Base-by-base conservation (phyloP, 495 filamentous ascomycete species). In the Neurospora sp. region DNA sequence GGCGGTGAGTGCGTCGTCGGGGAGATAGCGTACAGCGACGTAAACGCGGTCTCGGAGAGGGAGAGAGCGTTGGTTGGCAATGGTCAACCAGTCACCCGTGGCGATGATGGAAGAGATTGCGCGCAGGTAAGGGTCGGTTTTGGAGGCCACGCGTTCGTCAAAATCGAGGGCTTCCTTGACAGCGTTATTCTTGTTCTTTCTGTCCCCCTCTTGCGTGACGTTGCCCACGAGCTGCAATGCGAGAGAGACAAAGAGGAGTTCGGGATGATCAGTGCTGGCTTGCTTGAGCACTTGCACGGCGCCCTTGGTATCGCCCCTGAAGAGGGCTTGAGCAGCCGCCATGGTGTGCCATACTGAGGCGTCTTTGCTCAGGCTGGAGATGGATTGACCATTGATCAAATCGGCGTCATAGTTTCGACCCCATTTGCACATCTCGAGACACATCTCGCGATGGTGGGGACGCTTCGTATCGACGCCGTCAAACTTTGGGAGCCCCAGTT, bases 31-130 rank as follows among this genome's bases (percentile, higher is more conserved):
- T 38, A 98, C 82, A 0, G 96, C 96, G 10, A 98, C 90, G 38
- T 91, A 93, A 44, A 96, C 86, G 14, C 96, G 93, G 74, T 97
- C 93, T 53, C 88, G 88, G 16, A 98, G 86, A 1, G 96, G 93
- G 0, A 99, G 87, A 40, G 93, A 93, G 4, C 86, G 84, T 79
- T 98, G 94, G 69, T 92, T 87, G 71, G 93, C 88, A 27, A 98
- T 93, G 12, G 88, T 88, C 38, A 88, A 84, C 96, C 96, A 98
- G 79, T 96, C 88, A 9, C 93, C 93, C 31, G 91, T 94, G 69
- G 92, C 90, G 69, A 98, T 93, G 70, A 94, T 90, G n/a, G 93
- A 90, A n/a, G 97, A 91, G 71, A 99, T 91, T 0, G 94, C 94
- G 69, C 94, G 90, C 10, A 96, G 88, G 77, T 97, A 98, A 0